Conservation (phyloP, 2,329 filamentous ascomycete genomes). For the Epichloe hybrida region DNA sequence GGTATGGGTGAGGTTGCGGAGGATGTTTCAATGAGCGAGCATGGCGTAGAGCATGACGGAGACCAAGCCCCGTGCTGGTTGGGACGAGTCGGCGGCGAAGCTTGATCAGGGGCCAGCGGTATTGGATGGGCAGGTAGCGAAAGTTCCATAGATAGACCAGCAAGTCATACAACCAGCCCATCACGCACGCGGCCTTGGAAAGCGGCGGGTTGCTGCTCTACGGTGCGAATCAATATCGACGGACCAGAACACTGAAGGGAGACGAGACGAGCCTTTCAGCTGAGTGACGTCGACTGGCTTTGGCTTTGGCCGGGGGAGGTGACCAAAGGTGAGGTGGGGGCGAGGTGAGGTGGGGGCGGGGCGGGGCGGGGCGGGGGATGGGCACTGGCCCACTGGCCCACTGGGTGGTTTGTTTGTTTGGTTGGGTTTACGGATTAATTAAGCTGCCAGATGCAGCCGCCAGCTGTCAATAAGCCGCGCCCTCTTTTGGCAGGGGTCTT, state of each 20-base stretch:
- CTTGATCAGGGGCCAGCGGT: slow-evolving; percentile 9
- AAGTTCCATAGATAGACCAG: slow-evolving; percentile 10
- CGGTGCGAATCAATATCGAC: background rate
- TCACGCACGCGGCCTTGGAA: background rate
- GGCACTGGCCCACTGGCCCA: too few relatives aligned
- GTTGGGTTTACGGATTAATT: too few relatives aligned
- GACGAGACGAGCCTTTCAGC: background rate
- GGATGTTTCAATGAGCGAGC: slow-evolving; percentile 2
- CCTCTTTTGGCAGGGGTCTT: too few relatives aligned
- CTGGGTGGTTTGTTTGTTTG: too few relatives aligned
- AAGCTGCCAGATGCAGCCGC: too few relatives aligned
- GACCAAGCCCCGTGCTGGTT: slow-evolving; percentile 5
- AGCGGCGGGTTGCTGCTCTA: background rate
- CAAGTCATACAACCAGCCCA: background rate
- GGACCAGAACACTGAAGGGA: background rate
- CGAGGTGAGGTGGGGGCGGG: too few relatives aligned
- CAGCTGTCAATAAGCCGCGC: too few relatives aligned
- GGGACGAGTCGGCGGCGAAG: slow-evolving; percentile 7
- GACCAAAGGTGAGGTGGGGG: too few relatives aligned
- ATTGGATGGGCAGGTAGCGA: slow-evolving; percentile 9
- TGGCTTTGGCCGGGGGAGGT: background rate
- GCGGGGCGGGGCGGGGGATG: too few relatives aligned
- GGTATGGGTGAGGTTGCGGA: slow-evolving; percentile 2
- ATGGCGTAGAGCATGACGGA: slow-evolving; percentile 5
- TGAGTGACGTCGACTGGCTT: background rate